Conservation (phyloP, 2,329 filamentous ascomycete genomes). For the Seiridium cupressi region DNA sequence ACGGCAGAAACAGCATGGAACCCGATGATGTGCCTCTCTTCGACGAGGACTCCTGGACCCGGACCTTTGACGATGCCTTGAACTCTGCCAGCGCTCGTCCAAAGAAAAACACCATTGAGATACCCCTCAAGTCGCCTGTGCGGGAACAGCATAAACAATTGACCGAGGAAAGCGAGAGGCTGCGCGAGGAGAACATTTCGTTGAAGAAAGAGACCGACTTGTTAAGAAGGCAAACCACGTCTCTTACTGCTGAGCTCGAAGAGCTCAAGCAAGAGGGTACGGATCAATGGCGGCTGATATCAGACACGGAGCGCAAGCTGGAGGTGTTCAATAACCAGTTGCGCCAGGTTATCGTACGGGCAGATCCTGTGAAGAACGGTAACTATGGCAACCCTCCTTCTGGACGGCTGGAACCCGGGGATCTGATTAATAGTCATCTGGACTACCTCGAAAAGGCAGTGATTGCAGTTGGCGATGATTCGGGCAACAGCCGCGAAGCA, state of each 20-base stretch:
- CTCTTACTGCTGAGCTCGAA: slow-evolving; percentile 33
- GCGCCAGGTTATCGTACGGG: slow-evolving; percentile 63
- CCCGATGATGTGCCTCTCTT: slow-evolving; percentile 62
- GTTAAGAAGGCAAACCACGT: slow-evolving; percentile 30
- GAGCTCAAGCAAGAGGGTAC: slow-evolving; percentile 31
- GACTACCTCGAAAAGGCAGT: slow-evolving; percentile 71
- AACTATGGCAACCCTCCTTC: slow-evolving; percentile 43
- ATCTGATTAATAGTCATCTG: slow-evolving; percentile 56
- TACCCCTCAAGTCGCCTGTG: slow-evolving; percentile 56
- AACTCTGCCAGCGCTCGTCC: slow-evolving; percentile 30
- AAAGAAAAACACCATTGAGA: slow-evolving; percentile 49
- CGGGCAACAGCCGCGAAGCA: slow-evolving; percentile 40
- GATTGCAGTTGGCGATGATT: slow-evolving; percentile 57
- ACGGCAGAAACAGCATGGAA: slow-evolving; percentile 58
- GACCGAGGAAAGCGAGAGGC: slow-evolving; percentile 43
- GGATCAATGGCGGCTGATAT: slow-evolving; percentile 49
- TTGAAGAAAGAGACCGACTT: slow-evolving; percentile 31
- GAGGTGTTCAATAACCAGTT: slow-evolving; percentile 67
- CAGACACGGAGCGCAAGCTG: slow-evolving; percentile 63
- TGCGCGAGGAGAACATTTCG: slow-evolving; percentile 43
- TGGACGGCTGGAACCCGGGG: slow-evolving; percentile 38
- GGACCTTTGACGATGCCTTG: slow-evolving; percentile 65
- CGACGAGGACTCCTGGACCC: slow-evolving; percentile 74
- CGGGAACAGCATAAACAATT: slow-evolving; percentile 52
- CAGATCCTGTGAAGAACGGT: slow-evolving; percentile 54